Evolutionary conservation across 2,329 filamentous ascomycete species (phyloP), one percentile per base, ranked within the genome.

Genomic region (Colletotrichum sp.): DNA sequence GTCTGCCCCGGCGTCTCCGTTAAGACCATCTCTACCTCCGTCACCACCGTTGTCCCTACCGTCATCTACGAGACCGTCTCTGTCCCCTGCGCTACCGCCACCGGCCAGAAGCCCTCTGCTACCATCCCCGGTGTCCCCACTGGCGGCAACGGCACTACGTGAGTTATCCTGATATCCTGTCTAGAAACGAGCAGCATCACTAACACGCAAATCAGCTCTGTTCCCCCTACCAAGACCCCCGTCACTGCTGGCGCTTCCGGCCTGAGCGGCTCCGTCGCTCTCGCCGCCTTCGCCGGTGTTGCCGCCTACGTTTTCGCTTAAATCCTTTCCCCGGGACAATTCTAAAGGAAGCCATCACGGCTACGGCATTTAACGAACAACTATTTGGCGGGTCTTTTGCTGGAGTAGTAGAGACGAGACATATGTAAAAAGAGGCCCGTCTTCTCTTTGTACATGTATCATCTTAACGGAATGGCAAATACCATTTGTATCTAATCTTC

Each of bases 221-320:
- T 79, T 68, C 76, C 73, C 72, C 71, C 74, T 64, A 77, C 79
- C 74, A 80, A 83, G 77, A 82, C 84, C 76, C 80, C 81, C 77
- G 84, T 88, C 79, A 89, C 87, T 67, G 89, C 86, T 78, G 90
- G 88, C 82, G 90, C 90, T 78, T 85, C 86, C 80, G 85, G 87
- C 81, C 82, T 91, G 80, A 86, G 86, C 77, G 89, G 87, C 86
- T 91, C 90, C 76, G 87, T 86, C 81, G 76, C 88, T 81, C 84
- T 91, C 81, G 90, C 90, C 82, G 90, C 87, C 78, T 86, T 85
- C 64, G 90, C 88, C 84, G 90, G 89, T 85, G 82, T 89, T 71
- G 87, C 85, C 76, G 90, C 89, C 81, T 84, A 90, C 81, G 80
- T 88, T 85, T 84, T 92, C 81, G 88, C 87, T 83, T 92, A 92